Percentiles rank a stretch among this genome's conserved stretches.
Evolutionary conservation across 1,284 basidiomycete genomes (phyloP).

Genomic region (Malassezia brasiliensis): DNA sequence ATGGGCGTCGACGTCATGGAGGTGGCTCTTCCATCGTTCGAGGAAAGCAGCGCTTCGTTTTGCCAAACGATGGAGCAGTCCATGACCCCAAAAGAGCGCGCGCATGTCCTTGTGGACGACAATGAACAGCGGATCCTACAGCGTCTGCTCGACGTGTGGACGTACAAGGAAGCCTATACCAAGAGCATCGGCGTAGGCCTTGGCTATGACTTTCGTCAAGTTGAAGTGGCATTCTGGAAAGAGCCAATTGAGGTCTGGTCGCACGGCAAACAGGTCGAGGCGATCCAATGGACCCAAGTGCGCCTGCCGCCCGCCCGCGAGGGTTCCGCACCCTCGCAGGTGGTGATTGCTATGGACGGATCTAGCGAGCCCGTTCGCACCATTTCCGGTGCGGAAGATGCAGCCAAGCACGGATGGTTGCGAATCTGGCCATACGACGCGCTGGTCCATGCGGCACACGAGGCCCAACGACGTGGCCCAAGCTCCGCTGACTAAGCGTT

Average conservation of each 20-base stretch:
- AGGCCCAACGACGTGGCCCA: too few relatives aligned
- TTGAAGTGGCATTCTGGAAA: conserved; percentile 25
- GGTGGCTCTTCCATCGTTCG: conserved; percentile 31
- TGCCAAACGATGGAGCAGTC: conserved; percentile 38
- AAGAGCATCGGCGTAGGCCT: conserved; percentile 38
- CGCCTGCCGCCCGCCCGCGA: neutral
- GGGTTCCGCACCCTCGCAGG: neutral
- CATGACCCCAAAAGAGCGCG: conserved; percentile 17
- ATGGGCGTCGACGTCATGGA: conserved; percentile 44
- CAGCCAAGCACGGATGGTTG: neutral
- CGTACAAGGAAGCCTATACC: conserved; percentile 45
- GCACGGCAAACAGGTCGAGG: conserved; percentile 9
- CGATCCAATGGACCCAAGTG: conserved; percentile 28
- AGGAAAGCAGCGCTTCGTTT: conserved; percentile 21
- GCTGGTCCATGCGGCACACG: neutral
- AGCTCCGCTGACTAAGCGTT: neutral
- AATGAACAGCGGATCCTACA: conserved; percentile 11
- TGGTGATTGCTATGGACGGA: neutral
- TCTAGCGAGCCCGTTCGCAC: neutral
- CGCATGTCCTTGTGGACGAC: neutral
- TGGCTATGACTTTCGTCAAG: conserved; percentile 35
- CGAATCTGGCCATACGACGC: neutral
- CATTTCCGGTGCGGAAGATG: neutral
- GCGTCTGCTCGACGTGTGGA: conserved; percentile 36
- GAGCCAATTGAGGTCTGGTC: neutral